phyloP scores from a whole-genome alignment of 805 yeast genomes.

The Cyberlindnera misumaiensis region DNA sequence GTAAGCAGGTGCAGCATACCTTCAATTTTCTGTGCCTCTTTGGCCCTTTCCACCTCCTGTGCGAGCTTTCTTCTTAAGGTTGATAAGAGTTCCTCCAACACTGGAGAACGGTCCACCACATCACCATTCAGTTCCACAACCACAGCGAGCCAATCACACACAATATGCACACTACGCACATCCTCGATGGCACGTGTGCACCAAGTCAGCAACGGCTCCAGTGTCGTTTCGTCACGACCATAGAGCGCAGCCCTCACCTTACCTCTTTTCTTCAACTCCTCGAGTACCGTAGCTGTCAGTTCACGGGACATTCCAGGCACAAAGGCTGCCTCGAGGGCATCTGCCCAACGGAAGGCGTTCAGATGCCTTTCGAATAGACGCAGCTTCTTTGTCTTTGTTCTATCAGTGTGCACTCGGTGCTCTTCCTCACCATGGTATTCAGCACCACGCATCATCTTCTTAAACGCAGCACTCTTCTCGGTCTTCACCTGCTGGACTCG shows the following conservation, averaged over 20 bases:
- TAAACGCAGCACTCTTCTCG: conserved; percentile 55
- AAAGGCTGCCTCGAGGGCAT: conserved; percentile 85
- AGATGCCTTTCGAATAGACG: conserved; percentile 78
- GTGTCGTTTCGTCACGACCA: conserved; percentile 77
- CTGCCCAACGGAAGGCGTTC: conserved; percentile 86
- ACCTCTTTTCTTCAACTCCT: conserved; percentile 83
- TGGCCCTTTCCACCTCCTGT: conserved; percentile 67
- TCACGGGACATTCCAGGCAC: conserved; percentile 74
- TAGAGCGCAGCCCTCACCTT: conserved; percentile 76
- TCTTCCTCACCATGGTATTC: conserved; percentile 90
- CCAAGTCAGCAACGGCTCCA: conserved; percentile 88
- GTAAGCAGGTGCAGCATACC: conserved; percentile 91
- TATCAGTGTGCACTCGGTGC: conserved; percentile 58
- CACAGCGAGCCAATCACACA: conserved; percentile 72
- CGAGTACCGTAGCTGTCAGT: conserved; percentile 71
- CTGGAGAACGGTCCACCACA: conserved; percentile 67
- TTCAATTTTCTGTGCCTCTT: conserved; percentile 81
- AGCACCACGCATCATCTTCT: conserved; percentile 82
- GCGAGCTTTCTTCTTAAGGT: conserved; percentile 56
- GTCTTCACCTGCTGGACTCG: conserved; percentile 25
- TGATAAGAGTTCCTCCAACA: conserved; percentile 64
- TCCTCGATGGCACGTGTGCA: conserved; percentile 70
- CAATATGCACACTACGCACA: conserved; percentile 51
- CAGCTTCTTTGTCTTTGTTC: conserved; percentile 51
- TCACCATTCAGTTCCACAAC: conserved; percentile 68